Evolutionary conservation across 768 basidiomycete genomes (phyloP).

Genomic region (Amanita phalloides): DNA sequence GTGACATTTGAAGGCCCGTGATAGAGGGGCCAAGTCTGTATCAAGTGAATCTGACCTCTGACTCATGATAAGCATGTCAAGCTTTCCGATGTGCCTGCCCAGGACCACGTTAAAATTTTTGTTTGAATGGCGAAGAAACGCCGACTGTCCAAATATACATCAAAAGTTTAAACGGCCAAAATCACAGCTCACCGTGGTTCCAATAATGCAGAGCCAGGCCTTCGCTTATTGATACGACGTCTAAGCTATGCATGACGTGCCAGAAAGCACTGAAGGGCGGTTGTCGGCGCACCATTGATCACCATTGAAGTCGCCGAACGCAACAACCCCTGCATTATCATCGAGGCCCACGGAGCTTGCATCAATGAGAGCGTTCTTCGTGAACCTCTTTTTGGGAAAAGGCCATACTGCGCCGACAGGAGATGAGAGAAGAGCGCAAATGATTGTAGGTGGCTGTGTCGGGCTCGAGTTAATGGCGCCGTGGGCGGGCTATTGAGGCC

Average conservation of each 20-base stretch:
- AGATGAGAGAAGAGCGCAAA: not conserved
- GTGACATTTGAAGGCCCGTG: conserved; percentile 49
- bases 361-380: conserved; percentile 66
- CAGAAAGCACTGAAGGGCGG: not conserved
- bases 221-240: conserved; percentile 64
- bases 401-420: conserved; percentile 51
- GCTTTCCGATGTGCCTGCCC: conserved; percentile 80
- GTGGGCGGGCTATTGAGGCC: not conserved
- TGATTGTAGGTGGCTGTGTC: not conserved
- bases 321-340: conserved; percentile 67
- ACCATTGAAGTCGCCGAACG: conserved; percentile 92
- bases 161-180: not conserved
- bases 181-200: conserved; percentile 55
- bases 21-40: conserved; percentile 61
- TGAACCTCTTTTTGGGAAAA: conserved; percentile 79
- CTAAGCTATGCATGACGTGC: conserved; percentile 40
- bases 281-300: conserved; percentile 76
- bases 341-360: conserved; percentile 75
- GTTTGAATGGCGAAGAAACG: conserved; percentile 41
- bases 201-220: conserved; percentile 78
- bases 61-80: conserved; percentile 88
- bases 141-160: conserved; percentile 16
- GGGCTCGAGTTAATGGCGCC: no score
- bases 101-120: conserved; percentile 78
- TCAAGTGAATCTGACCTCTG: conserved; percentile 35